Conservation (phyloP, 2,329 filamentous ascomycete species). For the Sporothrix variecibatus region DNA sequence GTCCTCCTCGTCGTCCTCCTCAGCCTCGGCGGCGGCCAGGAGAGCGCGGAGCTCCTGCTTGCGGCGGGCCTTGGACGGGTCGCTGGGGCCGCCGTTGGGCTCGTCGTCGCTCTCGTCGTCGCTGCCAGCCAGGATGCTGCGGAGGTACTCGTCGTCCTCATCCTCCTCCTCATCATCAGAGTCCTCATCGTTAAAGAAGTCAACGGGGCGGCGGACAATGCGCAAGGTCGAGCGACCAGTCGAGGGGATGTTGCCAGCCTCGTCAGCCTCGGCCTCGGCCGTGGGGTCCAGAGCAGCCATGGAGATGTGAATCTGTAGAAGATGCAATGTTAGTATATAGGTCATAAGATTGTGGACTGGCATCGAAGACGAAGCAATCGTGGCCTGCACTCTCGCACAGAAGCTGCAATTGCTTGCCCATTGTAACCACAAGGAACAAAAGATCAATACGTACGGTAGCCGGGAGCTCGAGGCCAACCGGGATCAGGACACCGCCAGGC, state of each 20-base stretch:
- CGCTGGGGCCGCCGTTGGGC: conserved; percentile 85
- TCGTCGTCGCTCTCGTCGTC: conserved; percentile 66
- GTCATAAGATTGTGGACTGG: neutral
- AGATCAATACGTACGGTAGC: conserved; percentile 68
- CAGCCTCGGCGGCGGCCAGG: conserved; percentile 64
- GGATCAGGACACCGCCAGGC: conserved; percentile 77
- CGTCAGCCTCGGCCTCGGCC: conserved; percentile 67
- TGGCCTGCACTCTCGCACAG: neutral
- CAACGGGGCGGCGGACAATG: conserved; percentile 73
- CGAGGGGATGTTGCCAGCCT: conserved; percentile 60
- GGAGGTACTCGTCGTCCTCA: conserved; percentile 67
- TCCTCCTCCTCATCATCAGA: conserved; percentile 63
- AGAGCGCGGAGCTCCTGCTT: conserved; percentile 77
- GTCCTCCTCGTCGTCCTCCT: conserved; percentile 63
- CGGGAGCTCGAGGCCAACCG: conserved; percentile 75
- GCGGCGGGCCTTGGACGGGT: conserved; percentile 81
- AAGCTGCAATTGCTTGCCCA: neutral
- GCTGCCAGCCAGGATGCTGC: conserved; percentile 52
- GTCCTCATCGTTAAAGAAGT: conserved; percentile 49
- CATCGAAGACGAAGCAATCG: neutral
- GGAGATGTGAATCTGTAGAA: conserved; percentile 82
- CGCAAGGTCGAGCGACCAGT: conserved; percentile 83
- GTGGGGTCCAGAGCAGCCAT: conserved; percentile 98
- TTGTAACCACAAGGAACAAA: neutral
- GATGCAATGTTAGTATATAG: conserved; percentile 9